Evolutionary conservation across 164 flowering plant genomes (phyloP), one percentile per base, ranked within the genome.

Genomic region (Litsea cubeba): DNA sequence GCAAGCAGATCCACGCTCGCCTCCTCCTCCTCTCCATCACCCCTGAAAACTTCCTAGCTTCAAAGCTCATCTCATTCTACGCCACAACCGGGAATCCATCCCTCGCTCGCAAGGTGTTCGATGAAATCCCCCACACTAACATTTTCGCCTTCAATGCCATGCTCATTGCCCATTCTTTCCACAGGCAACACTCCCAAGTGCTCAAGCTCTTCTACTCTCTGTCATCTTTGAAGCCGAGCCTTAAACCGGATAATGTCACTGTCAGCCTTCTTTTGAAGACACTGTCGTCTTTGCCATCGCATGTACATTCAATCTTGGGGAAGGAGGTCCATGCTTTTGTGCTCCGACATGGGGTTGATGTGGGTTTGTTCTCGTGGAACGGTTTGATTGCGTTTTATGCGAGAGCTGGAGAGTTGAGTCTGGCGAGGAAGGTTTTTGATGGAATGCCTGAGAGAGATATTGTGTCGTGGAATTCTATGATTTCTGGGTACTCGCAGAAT

Each of bases 391-490:
- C 90, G 0, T 87, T 22, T 63, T 92, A 90, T 64, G 79, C 91
- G 8, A 85, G 85, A 73, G 84, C 87, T 50, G 82, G 73, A 40
- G 88, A 83, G 18, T 50, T 88, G 74, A 76, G 76, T 20, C 71
- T 69, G 30, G 95, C 94, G 25, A 85, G 93, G 71, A 80, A 18
- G 22, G 12, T 91, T 79, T 94, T 94, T 78, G 89, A 92, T 85
- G 50, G 68, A 64, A 84, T 86, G 85, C 70, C 65, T 1, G 77
- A 71, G 67, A 91, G 81, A 72, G 98, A 91, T 81, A 68, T 87
- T 51, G 97, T 95, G 71, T 84, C 97, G 1, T 95, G 98, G 97
- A 92, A 91, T 80, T 85, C 95, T 0, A 90, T 91, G 93, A 84
- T 91, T 72, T 76, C 90, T 28, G 97, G 90, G 81, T 95, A 89